Evolutionary conservation across 2,329 filamentous ascomycete species (phyloP).

Genomic region (Cladosporium sphaerospermum): DNA sequence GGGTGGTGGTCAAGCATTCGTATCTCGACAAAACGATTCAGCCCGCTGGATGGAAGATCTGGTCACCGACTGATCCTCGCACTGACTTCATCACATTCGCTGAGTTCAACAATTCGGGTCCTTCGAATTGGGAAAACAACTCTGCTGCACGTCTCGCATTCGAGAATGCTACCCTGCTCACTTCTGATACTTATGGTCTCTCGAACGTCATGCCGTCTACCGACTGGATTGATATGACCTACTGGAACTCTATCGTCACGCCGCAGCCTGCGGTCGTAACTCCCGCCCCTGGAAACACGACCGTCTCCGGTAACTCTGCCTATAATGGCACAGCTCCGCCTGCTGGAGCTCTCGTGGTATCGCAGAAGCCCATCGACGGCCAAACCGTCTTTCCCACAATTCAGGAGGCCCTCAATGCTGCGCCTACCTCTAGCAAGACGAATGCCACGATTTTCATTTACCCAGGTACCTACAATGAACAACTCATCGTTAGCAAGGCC

Average conservation of each 20-base stretch:
- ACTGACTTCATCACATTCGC: constrained; percentile 21
- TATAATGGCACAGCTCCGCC: constrained; percentile 32
- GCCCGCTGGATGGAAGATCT: constrained; percentile 28
- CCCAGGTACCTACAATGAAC: constrained; percentile 35
- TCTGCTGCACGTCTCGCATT: constrained; percentile 32
- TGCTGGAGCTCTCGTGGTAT: constrained; percentile 34
- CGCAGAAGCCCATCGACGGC: constrained; percentile 31
- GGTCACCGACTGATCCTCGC: constrained; percentile 20
- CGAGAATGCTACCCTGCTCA: constrained; percentile 32
- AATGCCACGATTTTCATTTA: constrained; percentile 37
- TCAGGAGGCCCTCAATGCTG: constrained; percentile 32
- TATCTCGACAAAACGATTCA: constrained; percentile 19
- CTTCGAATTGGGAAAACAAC: constrained; percentile 32
- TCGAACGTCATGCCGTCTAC: constrained; percentile 32
- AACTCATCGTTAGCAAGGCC: constrained; percentile 34
- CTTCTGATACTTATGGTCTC: constrained; percentile 31
- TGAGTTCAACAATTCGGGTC: constrained; percentile 21
- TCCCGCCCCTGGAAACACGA: constrained; percentile 22
- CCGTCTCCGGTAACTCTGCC: constrained; percentile 23
- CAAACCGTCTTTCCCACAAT: constrained; percentile 33
- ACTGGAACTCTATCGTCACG: constrained; percentile 33
- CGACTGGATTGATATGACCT: constrained; percentile 36
- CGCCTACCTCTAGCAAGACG: constrained; percentile 31
- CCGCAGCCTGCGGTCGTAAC: constrained; percentile 23
- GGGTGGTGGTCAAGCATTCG: constrained; percentile 21